These are phyloP conservation scores for Nothopassalora personata DNA, from an alignment of 2,329 filamentous ascomycete genomes.

Conservation along the genomic window DNA sequence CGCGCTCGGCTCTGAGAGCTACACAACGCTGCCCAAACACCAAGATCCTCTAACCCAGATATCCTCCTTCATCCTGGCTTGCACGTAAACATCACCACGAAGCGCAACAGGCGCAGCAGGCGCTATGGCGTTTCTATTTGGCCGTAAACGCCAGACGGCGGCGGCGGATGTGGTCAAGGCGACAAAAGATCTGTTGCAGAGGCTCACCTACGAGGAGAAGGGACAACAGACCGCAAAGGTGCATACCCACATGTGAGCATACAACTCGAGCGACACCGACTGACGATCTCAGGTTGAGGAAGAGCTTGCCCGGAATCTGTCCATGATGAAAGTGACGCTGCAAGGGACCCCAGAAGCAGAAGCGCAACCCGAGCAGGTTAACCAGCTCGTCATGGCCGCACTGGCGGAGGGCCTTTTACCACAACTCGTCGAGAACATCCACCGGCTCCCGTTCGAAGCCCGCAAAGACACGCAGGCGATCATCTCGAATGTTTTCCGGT, in stretches of 20 bases:
- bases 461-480: conserved; percentile 94
- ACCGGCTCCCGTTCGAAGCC: conserved; percentile 87
- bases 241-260: conserved; percentile 1
- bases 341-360: conserved; percentile 92
- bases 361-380: conserved; percentile 79
- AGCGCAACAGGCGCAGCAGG: conserved; percentile 13
- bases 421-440: conserved; percentile 73
- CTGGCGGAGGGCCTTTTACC: conserved; percentile 87
- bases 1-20: not conserved
- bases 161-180: conserved; percentile 57
- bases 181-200: conserved; percentile 59
- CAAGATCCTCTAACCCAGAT: not conserved
- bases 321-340: conserved; percentile 86
- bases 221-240: conserved; percentile 40
- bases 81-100: not conserved
- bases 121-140: conserved; percentile 66
- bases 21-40: not conserved
- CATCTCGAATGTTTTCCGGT: conserved; percentile 90
- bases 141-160: conserved; percentile 54
- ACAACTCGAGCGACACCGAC: not conserved
- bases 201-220: conserved; percentile 50
- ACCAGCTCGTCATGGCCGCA: conserved; percentile 75
- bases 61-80: not conserved
- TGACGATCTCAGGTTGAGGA: conserved; percentile 62
- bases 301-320: conserved; percentile 77